Conservation (phyloP, 2,329 filamentous ascomycete genomes). For the Talaromyces atroroseus region DNA sequence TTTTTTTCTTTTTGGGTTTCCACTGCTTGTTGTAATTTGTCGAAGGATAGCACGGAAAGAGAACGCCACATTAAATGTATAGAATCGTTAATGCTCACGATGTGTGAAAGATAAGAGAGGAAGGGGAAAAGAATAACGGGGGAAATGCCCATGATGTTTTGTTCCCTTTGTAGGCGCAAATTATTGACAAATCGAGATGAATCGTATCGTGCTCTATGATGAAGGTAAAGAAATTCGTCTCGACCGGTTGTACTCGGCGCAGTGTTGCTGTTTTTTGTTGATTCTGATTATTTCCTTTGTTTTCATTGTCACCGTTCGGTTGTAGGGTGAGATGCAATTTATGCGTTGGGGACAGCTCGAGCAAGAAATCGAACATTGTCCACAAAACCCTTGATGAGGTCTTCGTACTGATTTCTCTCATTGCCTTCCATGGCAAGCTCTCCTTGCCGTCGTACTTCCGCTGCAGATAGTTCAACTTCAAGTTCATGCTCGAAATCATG, state of each 20-base stretch:
- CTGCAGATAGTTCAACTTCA: conserved; percentile 45
- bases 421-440: conserved; percentile 35
- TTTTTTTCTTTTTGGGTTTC: neutral
- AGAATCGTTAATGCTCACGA: neutral
- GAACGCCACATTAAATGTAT: neutral
- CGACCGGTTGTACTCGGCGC: neutral
- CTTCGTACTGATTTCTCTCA: conserved; percentile 40
- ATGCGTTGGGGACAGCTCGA: conserved; percentile 32
- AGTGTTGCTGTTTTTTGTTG: neutral
- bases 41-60: neutral
- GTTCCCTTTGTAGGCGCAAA: neutral
- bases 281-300: neutral
- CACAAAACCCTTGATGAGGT: conserved; percentile 44
- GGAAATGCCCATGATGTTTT: neutral
- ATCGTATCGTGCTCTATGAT: conserved; percentile 3
- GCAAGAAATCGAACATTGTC: conserved; percentile 45
- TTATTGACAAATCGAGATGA: neutral
- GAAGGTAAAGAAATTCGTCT: conserved; percentile 7
- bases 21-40: neutral
- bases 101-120: neutral
- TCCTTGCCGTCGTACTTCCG: conserved; percentile 41
- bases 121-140: neutral
- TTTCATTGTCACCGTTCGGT: neutral
- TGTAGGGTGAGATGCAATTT: neutral
- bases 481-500: conserved; percentile 45